Evolutionary conservation across 768 basidiomycete species (phyloP), one percentile per base, ranked within the genome.

Genomic region (Strobilomyces echinocephalus): DNA sequence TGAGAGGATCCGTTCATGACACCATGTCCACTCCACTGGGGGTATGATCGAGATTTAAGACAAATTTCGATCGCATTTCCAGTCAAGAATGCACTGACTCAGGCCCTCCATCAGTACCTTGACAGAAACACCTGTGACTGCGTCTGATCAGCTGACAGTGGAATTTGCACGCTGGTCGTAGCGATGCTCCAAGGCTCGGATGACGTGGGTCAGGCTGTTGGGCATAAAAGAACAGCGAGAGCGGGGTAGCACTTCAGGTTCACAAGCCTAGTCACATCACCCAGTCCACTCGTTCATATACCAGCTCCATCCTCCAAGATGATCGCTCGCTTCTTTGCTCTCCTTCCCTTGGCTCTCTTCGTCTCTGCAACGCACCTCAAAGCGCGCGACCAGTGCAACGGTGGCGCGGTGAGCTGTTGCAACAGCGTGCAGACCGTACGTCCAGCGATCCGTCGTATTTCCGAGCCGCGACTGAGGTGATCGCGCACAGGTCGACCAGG

Each of bases 281-380:
- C 49, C 49, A 41, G 41, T 53, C 47, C 51, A 24, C 40, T 51
- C 41, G 28, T 50, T 49, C 30, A 31, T 16, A 18, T 35, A 36
- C 28, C 35, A 15, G 5, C 12, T 11, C 35, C 46, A 39, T 33
- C 49, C 36, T 46, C 26, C 39, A 16, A 11, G 18, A 45, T 49
- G 56, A 56, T 63, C 46, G 43, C 63, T 60, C 59, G 60, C 21
- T 10, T 59, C 49, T 38, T 63, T 43, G 46, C 60, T 18, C 24
- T 60, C 43, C 49, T 56, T n/a, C 54, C 59, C 24, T 28, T 63
- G 15, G 58, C 48, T 16, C 31, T 57, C 46, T 46, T 63, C 30
- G 53, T 46, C 14, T 52, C 56, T 36, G 62, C 60, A 20, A 45
- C 48, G 4, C 49, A 36, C 30, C 55, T 55, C 11, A 14, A 43